Evolutionary conservation across 208 protist species (phyloP).

Genomic region (Herpetomonas tarakana): DNA sequence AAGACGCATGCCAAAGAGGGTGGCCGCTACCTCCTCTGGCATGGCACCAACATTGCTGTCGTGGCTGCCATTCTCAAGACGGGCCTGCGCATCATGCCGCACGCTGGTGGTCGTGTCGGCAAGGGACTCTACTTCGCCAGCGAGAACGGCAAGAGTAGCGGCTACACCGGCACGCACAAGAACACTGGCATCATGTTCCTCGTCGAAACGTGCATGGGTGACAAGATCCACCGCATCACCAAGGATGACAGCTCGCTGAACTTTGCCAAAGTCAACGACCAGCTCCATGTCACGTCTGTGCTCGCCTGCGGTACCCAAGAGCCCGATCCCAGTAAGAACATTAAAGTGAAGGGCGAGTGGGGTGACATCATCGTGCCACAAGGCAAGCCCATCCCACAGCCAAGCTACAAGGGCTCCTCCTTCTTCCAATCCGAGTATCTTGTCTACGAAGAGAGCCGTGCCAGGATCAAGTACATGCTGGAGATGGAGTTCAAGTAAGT

Average conservation of each 20-base stretch:
- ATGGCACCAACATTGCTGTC: conserved; percentile 24
- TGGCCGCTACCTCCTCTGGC: conserved; percentile 19
- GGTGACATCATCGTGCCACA: conserved; percentile 14
- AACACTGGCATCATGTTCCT: conserved; percentile 24
- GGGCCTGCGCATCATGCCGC: conserved; percentile 27
- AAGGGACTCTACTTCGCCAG: conserved; percentile 27
- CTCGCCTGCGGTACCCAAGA: conserved; percentile 16
- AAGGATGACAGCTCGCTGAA: conserved; percentile 15
- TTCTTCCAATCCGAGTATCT: conserved; percentile 27
- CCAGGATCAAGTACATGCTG: conserved; percentile 23
- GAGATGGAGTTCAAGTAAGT: conserved; percentile 19
- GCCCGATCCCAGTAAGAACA: conserved; percentile 10
- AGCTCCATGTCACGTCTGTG: conserved; percentile 7
- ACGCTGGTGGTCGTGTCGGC: conserved; percentile 20
- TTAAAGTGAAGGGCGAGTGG: conserved; percentile 10
- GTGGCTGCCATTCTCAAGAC: conserved; percentile 26
- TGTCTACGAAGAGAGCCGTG: conserved; percentile 22
- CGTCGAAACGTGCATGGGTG: conserved; percentile 25
- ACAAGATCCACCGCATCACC: conserved; percentile 19
- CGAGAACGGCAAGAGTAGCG: conserved; percentile 25
- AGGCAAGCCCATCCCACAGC: conserved; percentile 8
- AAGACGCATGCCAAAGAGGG: conserved; percentile 13
- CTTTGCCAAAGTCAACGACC: conserved; percentile 12
- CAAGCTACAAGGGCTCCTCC: conserved; percentile 10
- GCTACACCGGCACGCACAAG: conserved; percentile 7